phyloP scores from a whole-genome alignment of 768 basidiomycete genomes.

The Amylocystis lapponica region DNA sequence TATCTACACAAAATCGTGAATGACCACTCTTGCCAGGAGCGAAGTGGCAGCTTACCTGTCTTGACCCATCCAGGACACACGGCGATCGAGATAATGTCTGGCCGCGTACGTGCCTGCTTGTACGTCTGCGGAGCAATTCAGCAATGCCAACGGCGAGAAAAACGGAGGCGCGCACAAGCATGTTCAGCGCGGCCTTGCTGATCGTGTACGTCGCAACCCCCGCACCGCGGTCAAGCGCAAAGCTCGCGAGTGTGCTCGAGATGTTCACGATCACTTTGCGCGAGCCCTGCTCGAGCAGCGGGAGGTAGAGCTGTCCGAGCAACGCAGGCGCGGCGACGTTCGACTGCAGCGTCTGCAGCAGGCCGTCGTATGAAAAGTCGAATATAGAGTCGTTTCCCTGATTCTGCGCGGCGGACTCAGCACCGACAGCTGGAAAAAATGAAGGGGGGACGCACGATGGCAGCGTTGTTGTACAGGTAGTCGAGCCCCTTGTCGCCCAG shows the following conservation, averaged over 20 bases:
- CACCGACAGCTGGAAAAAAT: constrained; percentile 6
- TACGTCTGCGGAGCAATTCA: constrained; percentile 5
- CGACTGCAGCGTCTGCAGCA: constrained; percentile 20
- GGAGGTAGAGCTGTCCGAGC: constrained; percentile 26
- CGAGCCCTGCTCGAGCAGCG: constrained; percentile 26
- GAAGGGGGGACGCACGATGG: constrained; percentile 20
- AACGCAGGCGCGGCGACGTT: constrained; percentile 33
- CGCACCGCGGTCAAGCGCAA: constrained; percentile 21
- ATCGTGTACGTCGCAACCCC: constrained; percentile 28
- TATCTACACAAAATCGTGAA: constrained; percentile 1
- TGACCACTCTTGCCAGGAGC: neutral
- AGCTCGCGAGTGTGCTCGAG: constrained; percentile 26
- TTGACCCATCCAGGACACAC: constrained; percentile 14
- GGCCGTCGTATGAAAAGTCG: constrained; percentile 16
- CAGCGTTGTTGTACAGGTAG: constrained; percentile 37
- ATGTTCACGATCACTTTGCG: constrained; percentile 30
- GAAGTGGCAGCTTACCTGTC: constrained; percentile 7
- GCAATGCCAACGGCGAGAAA: neutral
- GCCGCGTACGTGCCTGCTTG: constrained; percentile 11
- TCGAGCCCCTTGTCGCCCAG: constrained; percentile 28
- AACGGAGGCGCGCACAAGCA: constrained; percentile 27
- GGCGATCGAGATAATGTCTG: constrained; percentile 8
- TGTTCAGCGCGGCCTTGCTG: constrained; percentile 33
- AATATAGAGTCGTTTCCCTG: constrained; percentile 23
- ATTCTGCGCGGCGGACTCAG: neutral